Evolutionary conservation across 495 filamentous ascomycete genomes (phyloP), one percentile per base, ranked within the genome.

Genomic region (Daldinia bambusicola): DNA sequence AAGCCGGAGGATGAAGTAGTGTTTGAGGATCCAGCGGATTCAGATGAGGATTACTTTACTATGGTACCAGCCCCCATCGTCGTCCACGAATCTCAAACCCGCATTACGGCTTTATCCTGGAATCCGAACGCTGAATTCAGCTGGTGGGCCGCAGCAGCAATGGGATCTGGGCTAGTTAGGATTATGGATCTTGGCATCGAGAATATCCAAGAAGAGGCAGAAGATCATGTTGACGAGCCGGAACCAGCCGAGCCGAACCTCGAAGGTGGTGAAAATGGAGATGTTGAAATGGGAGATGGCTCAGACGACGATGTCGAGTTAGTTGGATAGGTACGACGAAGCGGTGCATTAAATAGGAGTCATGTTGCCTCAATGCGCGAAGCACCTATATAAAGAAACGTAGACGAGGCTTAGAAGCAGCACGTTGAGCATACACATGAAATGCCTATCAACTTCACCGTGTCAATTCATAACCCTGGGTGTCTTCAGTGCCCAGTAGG

Each of bases 111-210:
- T 9, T 70, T 83, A 20, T 76, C 74, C 16, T 85, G 83, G 83
- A 84, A 84, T 52, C 84, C 84, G 10, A 85, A 84, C 56, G 59
- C 67, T 40, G 77, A 79, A 61, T 82, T 81, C 55, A 82, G 83
- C 61, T 83, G 81, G 77, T 87, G 84, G 85, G 84, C 83, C 20
- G 84, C 85, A 26, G 84, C 80, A 45, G 81, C 84, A 18, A 84
- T 84, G 82, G 83, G 74, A 2, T 84, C 83, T 12, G 83, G 83
- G 1, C 45, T 85, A 53, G 72, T 85, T 26, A 78, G 79, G 55
- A 72, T 84, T 6, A 82, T 84, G 77, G 83, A 85, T 45, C 67
- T 84, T 13, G 83, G 83, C 5, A 73, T 83, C 26, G 69, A 81
- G 34, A 59, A 56, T 0, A 8, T 5, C 3, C 43, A 12, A n/a